Evolutionary conservation across 495 filamentous ascomycete genomes (phyloP).

Genomic region (Talaromyces ruber): DNA sequence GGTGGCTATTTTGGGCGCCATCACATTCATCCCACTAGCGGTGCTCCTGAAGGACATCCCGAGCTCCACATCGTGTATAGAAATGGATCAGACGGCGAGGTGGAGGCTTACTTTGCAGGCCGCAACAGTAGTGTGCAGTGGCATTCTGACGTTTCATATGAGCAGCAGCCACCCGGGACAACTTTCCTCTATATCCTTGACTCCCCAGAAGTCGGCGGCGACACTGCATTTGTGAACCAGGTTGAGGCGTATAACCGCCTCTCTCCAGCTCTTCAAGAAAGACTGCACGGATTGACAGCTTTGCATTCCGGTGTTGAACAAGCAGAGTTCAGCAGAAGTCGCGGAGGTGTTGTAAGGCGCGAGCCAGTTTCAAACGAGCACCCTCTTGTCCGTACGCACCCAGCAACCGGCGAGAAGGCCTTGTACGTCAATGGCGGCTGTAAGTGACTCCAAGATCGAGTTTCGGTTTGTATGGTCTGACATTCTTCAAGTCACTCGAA

Average conservation of each 20-base stretch:
- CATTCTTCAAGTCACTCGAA: conserved; percentile 47
- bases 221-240: conserved; percentile 68
- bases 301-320: conserved; percentile 68
- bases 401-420: conserved; percentile 73
- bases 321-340: conserved; percentile 43
- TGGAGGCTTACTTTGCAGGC: conserved; percentile 50
- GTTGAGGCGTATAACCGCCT: conserved; percentile 73
- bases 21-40: conserved; percentile 76
- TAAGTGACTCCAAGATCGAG: conserved; percentile 29
- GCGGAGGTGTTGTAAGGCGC: conserved; percentile 56
- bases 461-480: conserved; percentile 3
- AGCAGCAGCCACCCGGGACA: conserved; percentile 76
- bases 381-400: conserved; percentile 74
- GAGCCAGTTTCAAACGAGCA: conserved; percentile 66
- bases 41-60: conserved; percentile 60
- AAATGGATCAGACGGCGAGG: conserved; percentile 51
- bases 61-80: conserved; percentile 76
- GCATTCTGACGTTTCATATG: conserved; percentile 80
- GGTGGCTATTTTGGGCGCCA: conserved; percentile 72
- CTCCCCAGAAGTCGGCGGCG: conserved; percentile 65
- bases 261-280: conserved; percentile 58
- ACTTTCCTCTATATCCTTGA: conserved; percentile 78
- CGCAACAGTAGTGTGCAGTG: conserved; percentile 64
- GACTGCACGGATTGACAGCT: conserved; percentile 69
- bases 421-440: conserved; percentile 73